phyloP scores from a whole-genome alignment of 106 monocot species.

The Dendrobium huoshanense region DNA sequence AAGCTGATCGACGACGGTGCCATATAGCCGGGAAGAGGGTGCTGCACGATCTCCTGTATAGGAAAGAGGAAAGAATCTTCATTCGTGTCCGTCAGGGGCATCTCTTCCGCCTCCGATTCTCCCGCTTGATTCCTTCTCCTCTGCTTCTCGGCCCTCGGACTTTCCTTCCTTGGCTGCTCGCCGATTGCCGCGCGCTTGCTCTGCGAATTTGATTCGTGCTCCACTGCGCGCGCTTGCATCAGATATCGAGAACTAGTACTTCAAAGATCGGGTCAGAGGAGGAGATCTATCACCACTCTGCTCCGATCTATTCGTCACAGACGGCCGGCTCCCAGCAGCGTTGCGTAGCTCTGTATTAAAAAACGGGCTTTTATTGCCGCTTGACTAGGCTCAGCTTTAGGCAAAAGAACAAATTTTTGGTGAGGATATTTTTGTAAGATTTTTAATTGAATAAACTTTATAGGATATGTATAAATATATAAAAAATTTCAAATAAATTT shows the following conservation, averaged over 20 bases:
- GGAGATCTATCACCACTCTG: conserved; percentile 6
- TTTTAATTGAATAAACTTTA: too few relatives aligned
- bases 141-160: conserved; percentile 15
- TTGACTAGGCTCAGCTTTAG: background rate
- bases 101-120: conserved; percentile 9
- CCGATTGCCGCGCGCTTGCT: background rate
- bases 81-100: conserved; percentile 37
- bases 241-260: conserved; percentile 8
- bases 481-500: too few relatives aligned
- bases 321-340: background rate
- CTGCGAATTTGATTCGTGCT: conserved; percentile 13
- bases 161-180: background rate
- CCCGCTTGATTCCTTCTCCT: background rate
- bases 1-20: conserved; percentile 76
- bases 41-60: conserved; percentile 72
- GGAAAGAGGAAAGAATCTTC: conserved; percentile 36
- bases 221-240: conserved; percentile 26
- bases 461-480: too few relatives aligned
- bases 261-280: background rate
- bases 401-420: too few relatives aligned
- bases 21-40: conserved; percentile 74
- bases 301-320: background rate
- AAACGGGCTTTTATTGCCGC: background rate
- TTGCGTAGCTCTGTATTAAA: background rate
- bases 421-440: too few relatives aligned